Base-by-base conservation (phyloP, 345 rosid species). In the Geranium rotundifolium region DNA sequence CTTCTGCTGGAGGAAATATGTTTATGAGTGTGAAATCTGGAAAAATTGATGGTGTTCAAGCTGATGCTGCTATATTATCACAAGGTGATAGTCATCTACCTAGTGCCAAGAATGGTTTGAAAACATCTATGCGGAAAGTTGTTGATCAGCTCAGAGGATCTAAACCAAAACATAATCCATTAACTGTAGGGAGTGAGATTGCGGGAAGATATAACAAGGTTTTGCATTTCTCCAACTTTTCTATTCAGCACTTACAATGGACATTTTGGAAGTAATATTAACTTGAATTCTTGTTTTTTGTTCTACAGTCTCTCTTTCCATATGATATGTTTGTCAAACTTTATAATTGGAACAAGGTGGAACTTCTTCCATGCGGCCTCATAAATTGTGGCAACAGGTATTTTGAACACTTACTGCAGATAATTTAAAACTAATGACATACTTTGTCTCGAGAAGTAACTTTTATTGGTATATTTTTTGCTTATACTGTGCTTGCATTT, bases 381-480 rank as follows among this genome's bases (percentile, higher is more conserved):
- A 78, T 77, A 67, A 95, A 95, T 67, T 83, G 93, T 66, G 96
- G 97, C 30, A 95, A 95, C 79, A 95, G 95, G 99, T 95, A 69
- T 74, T 61, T 19, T 52, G 29, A 29, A 46, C 31, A 15, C 18
- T 27, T n/a, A 19, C 19, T 5, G 50, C 17, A 18, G 67, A 16
- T 7, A 59, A 20, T 72, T 60, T n/a, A 72, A 75, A 64, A 55
- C 46, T 29, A 27, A 16, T 56, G 17, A 14, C 4, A 19, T 54
- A 56, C 58, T 62, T 1, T 60, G 29, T 2, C 49, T 57, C 31
- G 12, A 17, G 58, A 18, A 18, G 30, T 23, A 30, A 8, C 5
- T 20, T 30, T 58, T 16, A 17, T 18, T 20, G 7, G 61, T 58
- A n/a, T 17, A 23, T 23, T 3, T 17, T 23, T 20, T 58, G 39